Evolutionary conservation across 768 basidiomycete genomes (phyloP), one percentile per base, ranked within the genome.

Genomic region (Neoboletus subvelutipes): DNA sequence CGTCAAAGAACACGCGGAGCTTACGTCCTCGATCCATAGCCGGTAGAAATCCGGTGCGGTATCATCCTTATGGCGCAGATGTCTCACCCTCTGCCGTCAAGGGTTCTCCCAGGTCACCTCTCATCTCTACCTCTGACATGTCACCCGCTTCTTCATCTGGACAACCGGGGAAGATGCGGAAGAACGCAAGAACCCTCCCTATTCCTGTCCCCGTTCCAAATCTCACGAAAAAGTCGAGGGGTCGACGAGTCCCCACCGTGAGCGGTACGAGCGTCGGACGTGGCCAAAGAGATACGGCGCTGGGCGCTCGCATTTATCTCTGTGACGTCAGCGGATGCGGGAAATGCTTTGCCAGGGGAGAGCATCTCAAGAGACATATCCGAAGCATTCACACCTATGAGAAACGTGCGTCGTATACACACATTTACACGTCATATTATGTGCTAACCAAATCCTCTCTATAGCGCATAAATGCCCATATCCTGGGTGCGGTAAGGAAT

Each of bases 301-400:
- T 71, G 63, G 73, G 68, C 63, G 77, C 68, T 66, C 78, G 84
- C 57, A 77, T 83, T 63, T 91, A 91, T 70, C 76, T 83, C 47
- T 94, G 92, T 76, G 81, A 82, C 56, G 91, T 94, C 28, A 80
- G 82, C 17, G 92, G 86, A 6, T 95, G 94, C 70, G 88, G 87
- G 42, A 94, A 94, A 74, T 89, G 86, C 64, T 95, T 96, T 72
- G 86, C 87, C 36, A 80, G 94, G 31, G 88, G 88, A 22, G 94
- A 96, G 73, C 94, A 96, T 70, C 75, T 96, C 60, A 94, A 94
- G 78, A 78, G 94, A 60, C 93, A 95, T 70, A 82, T 94, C 40
- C 75, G 91, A 63, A 88, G 87, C 66, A 92, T 95, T 52, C 93
- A 95, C 73, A 94, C 93, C 24, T 83, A 94, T 71, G 92, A 94